phyloP scores from a whole-genome alignment of 1,139 yeast genomes.

The Kurtzmaniella quercitrusa region DNA sequence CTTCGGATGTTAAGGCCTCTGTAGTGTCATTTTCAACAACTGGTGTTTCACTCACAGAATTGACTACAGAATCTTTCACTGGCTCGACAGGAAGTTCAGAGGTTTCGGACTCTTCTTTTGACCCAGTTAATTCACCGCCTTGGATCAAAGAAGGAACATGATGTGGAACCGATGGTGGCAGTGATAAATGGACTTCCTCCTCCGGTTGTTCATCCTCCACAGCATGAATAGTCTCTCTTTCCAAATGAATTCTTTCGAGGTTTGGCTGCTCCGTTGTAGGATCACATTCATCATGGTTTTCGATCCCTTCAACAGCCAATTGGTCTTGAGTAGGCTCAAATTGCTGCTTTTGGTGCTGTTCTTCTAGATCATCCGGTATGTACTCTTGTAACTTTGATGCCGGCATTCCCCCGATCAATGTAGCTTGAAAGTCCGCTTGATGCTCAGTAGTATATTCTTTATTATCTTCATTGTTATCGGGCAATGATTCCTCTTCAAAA shows the following conservation, averaged over 20 bases:
- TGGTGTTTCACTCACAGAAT: no score
- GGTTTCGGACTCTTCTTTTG: no score
- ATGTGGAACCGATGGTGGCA: not conserved
- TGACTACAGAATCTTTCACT: no score
- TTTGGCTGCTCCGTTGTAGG: conserved; percentile 3
- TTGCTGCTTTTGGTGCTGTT: conserved; percentile 4
- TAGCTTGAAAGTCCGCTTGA: conserved; percentile 7
- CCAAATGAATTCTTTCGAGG: not conserved
- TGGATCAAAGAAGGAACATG: not conserved
- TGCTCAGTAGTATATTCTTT: not conserved
- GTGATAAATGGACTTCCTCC: not conserved
- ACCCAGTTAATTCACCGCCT: not conserved
- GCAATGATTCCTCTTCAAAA: not conserved
- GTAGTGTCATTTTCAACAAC: no score
- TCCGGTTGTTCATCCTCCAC: conserved; percentile 1
- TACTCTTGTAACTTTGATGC: conserved; percentile 13
- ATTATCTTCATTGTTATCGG: no score
- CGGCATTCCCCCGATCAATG: conserved; percentile 14
- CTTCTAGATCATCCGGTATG: conserved; percentile 11
- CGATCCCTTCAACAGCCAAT: conserved; percentile 6
- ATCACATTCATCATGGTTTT: conserved; percentile 5
- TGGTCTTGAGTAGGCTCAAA: conserved; percentile 14
- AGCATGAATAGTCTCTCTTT: not conserved
- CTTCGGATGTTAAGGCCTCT: no score
- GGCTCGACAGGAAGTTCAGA: no score